Conservation (phyloP, 2,329 filamentous ascomycete genomes). For the Diaporthe citriasiana region DNA sequence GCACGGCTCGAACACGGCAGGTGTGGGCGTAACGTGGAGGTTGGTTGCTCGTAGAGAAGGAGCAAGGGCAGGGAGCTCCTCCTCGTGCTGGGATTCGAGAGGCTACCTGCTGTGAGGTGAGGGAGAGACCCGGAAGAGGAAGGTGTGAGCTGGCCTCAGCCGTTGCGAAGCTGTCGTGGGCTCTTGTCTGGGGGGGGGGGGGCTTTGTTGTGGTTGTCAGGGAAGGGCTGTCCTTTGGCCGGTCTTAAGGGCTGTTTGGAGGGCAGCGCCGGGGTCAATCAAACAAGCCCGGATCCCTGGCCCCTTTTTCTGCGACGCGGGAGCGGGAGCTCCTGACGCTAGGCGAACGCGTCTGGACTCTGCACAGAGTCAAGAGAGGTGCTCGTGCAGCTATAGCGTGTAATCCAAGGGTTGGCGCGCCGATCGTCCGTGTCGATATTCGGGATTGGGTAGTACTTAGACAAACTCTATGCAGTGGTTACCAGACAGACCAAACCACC, state of each 20-base stretch:
- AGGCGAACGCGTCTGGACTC: slow-evolving; percentile 26
- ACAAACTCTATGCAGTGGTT: not conserved
- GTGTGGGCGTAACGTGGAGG: not conserved
- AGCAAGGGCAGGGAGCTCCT: slow-evolving; percentile 2
- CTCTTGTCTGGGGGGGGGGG: not conserved
- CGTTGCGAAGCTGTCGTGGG: slow-evolving; percentile 26
- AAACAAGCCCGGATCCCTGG: slow-evolving; percentile 31
- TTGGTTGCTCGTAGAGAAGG: not conserved
- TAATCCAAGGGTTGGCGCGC: slow-evolving; percentile 5
- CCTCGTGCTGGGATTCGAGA: not conserved
- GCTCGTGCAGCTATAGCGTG: slow-evolving; percentile 35
- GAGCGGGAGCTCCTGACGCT: slow-evolving; percentile 38
- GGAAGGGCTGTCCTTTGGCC: slow-evolving; percentile 2
- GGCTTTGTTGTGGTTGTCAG: slow-evolving; percentile 3
- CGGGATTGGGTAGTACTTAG: no score
- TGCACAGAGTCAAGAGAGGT: slow-evolving; percentile 34
- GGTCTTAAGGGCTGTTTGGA: slow-evolving; percentile 20
- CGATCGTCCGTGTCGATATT: slow-evolving; percentile 11
- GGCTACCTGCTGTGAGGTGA: not conserved
- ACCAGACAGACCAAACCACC: not conserved
- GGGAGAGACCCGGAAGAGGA: not conserved
- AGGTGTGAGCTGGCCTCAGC: slow-evolving; percentile 29
- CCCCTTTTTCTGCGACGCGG: slow-evolving; percentile 35
- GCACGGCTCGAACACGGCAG: slow-evolving; percentile 27
- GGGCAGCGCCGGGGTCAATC: slow-evolving; percentile 12